phyloP scores from a whole-genome alignment of 139 green algal species.

The Tetraselmis chui region DNA sequence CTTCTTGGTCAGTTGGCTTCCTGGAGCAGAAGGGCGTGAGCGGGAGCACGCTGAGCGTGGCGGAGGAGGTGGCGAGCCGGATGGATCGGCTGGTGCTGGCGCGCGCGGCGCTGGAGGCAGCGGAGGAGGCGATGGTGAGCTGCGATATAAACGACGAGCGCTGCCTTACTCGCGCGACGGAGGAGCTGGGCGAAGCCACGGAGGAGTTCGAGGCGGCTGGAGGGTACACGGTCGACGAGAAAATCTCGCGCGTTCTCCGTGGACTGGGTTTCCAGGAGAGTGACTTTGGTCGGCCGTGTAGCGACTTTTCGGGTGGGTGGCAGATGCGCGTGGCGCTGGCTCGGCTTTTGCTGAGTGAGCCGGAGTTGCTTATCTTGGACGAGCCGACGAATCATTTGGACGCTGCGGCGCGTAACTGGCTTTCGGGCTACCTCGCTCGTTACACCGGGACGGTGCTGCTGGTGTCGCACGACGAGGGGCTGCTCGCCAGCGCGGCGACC shows the following conservation, averaged over 20 bases:
- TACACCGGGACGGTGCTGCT: constrained; percentile 42
- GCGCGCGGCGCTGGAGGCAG: constrained; percentile 27
- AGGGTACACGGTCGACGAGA: constrained; percentile 48
- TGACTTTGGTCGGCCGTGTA: constrained; percentile 39
- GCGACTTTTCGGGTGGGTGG: constrained; percentile 59
- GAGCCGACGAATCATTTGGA: constrained; percentile 64
- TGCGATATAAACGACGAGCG: constrained; percentile 8
- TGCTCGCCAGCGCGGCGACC: constrained; percentile 35
- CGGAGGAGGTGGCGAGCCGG: constrained; percentile 45
- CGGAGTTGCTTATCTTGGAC: constrained; percentile 45
- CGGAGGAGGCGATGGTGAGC: constrained; percentile 15
- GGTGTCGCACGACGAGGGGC: constrained; percentile 61
- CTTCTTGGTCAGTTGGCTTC: constrained; percentile 42
- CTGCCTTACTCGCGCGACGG: constrained; percentile 5
- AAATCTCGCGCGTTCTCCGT: constrained; percentile 45
- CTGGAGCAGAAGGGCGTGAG: constrained; percentile 57
- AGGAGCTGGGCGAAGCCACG: constrained; percentile 22
- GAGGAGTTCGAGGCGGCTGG: constrained; percentile 39
- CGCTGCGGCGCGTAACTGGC: constrained; percentile 42
- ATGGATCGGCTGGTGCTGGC: constrained; percentile 41
- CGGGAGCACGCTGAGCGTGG: constrained; percentile 45
- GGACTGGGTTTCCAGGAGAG: constrained; percentile 50
- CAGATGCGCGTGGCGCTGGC: constrained; percentile 76
- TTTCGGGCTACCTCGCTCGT: constrained; percentile 46
- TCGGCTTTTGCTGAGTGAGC: constrained; percentile 49